A percentile compares a stretch with the other conserved stretches of the same genome.
phyloP scores from a whole-genome alignment of 2,329 filamentous ascomycete species.

The Fusarium sp. region DNA sequence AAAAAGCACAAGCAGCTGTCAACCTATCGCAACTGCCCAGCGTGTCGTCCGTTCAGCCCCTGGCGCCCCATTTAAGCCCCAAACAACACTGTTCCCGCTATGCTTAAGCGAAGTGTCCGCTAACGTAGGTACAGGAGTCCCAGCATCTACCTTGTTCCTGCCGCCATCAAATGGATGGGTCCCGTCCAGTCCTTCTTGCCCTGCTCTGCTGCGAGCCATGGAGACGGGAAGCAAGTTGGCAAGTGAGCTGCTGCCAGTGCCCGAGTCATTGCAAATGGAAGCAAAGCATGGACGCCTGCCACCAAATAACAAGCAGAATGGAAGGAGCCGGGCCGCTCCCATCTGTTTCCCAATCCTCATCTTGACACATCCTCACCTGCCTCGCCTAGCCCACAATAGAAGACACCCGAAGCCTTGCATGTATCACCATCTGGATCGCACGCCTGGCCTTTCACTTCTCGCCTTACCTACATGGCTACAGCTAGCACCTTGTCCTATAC shows the following conservation, averaged over 20 bases:
- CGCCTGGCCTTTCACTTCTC: constrained; percentile 11
- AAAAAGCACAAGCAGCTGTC: constrained; percentile 39
- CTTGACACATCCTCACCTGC: constrained; percentile 1
- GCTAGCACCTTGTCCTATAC: not conserved
- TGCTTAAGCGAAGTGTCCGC: constrained; percentile 48
- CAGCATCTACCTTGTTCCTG: constrained; percentile 10
- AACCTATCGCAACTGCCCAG: constrained; percentile 43
- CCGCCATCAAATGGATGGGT: constrained; percentile 2
- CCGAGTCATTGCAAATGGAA: constrained; percentile 11
- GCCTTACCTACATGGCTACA: constrained; percentile 11
- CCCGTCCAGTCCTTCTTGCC: not conserved
- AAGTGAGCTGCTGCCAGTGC: no score
- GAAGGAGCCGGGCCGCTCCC: constrained; percentile 8
- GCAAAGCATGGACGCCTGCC: constrained; percentile 19
- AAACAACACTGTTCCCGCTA: constrained; percentile 46
- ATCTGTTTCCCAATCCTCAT: not conserved
- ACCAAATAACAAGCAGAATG: constrained; percentile 24
- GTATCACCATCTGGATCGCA: not conserved
- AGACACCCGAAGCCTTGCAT: constrained; percentile 22
- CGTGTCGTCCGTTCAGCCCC: constrained; percentile 33
- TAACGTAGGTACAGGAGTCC: constrained; percentile 27
- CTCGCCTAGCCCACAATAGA: constrained; percentile 13
- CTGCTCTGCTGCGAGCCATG: constrained; percentile 12
- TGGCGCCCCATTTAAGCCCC: constrained; percentile 39
- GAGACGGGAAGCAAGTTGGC: not conserved